phyloP scores from a whole-genome alignment of 176 grass and related monocot species.

The Saccharum spontaneum region DNA sequence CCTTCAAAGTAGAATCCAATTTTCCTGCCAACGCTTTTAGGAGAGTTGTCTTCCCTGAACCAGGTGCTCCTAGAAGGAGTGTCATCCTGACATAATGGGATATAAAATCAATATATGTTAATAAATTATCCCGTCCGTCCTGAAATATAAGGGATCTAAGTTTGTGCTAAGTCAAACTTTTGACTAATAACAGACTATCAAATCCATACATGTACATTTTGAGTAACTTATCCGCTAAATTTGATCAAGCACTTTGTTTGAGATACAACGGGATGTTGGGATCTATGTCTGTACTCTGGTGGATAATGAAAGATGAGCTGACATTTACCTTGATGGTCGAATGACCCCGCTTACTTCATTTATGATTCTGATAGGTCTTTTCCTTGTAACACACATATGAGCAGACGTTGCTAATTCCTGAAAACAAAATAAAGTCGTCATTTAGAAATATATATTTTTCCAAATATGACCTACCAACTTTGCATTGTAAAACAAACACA shows the following conservation, averaged over 20 bases:
- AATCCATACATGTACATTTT: background rate
- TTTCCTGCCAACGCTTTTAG: constrained; percentile 79
- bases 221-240: background rate
- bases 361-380: constrained; percentile 63
- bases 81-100: constrained; percentile 71
- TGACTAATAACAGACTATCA: constrained; percentile 16
- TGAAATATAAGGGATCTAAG: background rate
- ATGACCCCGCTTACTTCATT: constrained; percentile 63
- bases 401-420: constrained; percentile 65
- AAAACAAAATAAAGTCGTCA: background rate
- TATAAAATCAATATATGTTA: constrained; percentile 9
- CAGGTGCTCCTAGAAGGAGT: constrained; percentile 89
- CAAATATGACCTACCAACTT: background rate
- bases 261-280: background rate
- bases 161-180: background rate
- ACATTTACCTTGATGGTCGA: constrained; percentile 62
- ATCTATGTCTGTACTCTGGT: background rate
- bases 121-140: background rate
- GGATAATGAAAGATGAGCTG: background rate
- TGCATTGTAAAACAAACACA: constrained; percentile 21
- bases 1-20: constrained; percentile 61
- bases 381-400: constrained; percentile 57
- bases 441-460: constrained; percentile 5
- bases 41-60: constrained; percentile 88
- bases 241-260: background rate